These are phyloP conservation scores for Ophiocordyceps polyrhachis-furcata DNA, from an alignment of 2,329 filamentous ascomycete genomes.

Conservation along the genomic window DNA sequence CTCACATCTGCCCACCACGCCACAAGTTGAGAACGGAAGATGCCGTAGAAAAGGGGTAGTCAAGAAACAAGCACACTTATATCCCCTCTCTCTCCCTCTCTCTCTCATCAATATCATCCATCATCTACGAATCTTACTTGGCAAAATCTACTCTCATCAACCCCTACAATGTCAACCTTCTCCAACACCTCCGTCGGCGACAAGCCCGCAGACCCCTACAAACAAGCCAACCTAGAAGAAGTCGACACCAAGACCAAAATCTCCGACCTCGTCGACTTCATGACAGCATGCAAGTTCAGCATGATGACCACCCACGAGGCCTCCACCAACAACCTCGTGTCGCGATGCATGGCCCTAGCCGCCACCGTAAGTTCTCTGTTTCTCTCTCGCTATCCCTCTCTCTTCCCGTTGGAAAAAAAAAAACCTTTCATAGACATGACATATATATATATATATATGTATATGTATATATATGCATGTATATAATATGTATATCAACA, in stretches of 20 bases:
- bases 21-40: neutral
- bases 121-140: too few relatives aligned
- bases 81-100: neutral
- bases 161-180: constrained; percentile 17
- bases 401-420: neutral
- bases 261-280: constrained; percentile 52
- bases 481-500: too few relatives aligned
- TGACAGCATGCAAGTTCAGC: constrained; percentile 59
- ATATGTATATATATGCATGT: too few relatives aligned
- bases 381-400: neutral
- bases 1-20: neutral
- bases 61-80: neutral
- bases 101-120: too few relatives aligned
- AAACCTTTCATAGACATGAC: too few relatives aligned
- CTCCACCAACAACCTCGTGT: constrained; percentile 47
- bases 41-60: too few relatives aligned
- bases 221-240: constrained; percentile 48
- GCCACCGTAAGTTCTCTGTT: constrained; percentile 39
- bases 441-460: too few relatives aligned
- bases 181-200: constrained; percentile 39
- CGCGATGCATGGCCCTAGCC: constrained; percentile 73
- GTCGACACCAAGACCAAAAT: constrained; percentile 55
- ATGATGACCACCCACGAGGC: constrained; percentile 70
- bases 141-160: neutral
- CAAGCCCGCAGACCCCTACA: constrained; percentile 61